Base-by-base conservation (phyloP, 2,329 filamentous ascomycete genomes). In the Penicillium psychrosexuale region DNA sequence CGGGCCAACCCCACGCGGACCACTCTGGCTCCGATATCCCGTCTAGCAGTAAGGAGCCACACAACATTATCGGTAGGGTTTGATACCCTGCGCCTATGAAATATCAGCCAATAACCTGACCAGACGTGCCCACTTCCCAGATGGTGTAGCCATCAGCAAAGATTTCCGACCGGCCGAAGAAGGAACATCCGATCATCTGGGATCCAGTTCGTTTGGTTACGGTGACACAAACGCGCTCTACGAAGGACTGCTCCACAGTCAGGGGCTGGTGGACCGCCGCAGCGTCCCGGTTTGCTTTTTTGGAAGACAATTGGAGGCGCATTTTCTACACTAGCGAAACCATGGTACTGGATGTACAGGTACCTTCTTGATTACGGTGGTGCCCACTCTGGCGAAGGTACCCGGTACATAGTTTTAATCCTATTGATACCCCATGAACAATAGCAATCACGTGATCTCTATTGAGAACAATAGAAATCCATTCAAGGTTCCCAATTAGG, bases 31-130 rank as follows among this genome's bases (percentile, higher is more conserved):
- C 54, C 43, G 34, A 51, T 31, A 48, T 53, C 27, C 30, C 48
- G 22, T 51, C 55, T 42, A 62, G 45, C 28, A 66, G 65, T 69
- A 68, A 71, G 65, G 54, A 54, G 47, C 46, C 50, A 60, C 30
- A 24, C 15, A 47, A 56, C 53, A 44, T 56, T 55, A 38, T 47
- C 38, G 50, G 43, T 53, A 43, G 55, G 48, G 38, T 57, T 40
- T 58, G 52, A 44, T 44, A 40, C 47, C 51, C 27, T 28, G 24
- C 30, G 12, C 22, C 36, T 17, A 15, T 47, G 33, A 50, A 28
- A 47, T 34, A 28, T 13, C 37, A 48, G 42, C 54, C 55, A 27
- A 51, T n/a, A 51, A 51, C 51, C 60, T 63, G 59, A 61, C 58
- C 37, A 22, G 46, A 34, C 30, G 39, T 52, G 22, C 38, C 45